Conservation (phyloP, 2,329 filamentous ascomycete genomes). For the Domatiomyces catenatus region DNA sequence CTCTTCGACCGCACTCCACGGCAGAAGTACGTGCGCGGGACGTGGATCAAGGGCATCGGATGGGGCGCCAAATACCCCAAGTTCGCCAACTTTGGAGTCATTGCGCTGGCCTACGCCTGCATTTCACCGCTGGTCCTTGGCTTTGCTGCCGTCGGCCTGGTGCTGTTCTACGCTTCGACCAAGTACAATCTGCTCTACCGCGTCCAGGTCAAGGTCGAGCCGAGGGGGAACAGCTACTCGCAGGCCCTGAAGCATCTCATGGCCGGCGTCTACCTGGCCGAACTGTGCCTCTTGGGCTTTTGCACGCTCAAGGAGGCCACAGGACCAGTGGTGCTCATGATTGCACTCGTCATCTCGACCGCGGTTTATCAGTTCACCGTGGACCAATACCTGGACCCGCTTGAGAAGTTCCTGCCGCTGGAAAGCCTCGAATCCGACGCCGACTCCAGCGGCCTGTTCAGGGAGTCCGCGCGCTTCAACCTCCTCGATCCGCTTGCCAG, state of each 20-base stretch:
- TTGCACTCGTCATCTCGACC: conserved; percentile 59
- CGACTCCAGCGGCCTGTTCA: conserved; percentile 33
- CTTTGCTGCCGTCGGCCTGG: conserved; percentile 65
- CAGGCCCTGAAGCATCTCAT: conserved; percentile 72
- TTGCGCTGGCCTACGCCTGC: conserved; percentile 71
- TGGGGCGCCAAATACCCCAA: conserved; percentile 75
- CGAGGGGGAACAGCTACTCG: conserved; percentile 75
- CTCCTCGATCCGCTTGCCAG: conserved; percentile 50
- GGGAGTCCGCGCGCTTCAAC: background rate
- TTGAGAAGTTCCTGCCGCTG: conserved; percentile 54
- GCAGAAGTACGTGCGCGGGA: conserved; percentile 61
- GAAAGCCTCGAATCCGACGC: conserved; percentile 30
- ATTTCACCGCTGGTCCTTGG: conserved; percentile 73
- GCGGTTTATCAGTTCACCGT: conserved; percentile 53
- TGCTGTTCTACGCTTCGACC: conserved; percentile 71
- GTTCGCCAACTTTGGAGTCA: conserved; percentile 72
- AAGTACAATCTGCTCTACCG: conserved; percentile 85
- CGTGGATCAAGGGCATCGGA: conserved; percentile 54
- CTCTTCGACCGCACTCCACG: conserved; percentile 47
- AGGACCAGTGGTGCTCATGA: conserved; percentile 58
- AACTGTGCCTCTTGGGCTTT: conserved; percentile 71
- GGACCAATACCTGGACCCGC: conserved; percentile 30
- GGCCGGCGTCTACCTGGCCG: conserved; percentile 67
- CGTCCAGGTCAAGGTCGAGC: conserved; percentile 65
- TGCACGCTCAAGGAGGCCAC: conserved; percentile 39